These are phyloP conservation scores for Aspergillus ostianus DNA, from an alignment of 495 filamentous ascomycete species.

Conservation along the genomic window DNA sequence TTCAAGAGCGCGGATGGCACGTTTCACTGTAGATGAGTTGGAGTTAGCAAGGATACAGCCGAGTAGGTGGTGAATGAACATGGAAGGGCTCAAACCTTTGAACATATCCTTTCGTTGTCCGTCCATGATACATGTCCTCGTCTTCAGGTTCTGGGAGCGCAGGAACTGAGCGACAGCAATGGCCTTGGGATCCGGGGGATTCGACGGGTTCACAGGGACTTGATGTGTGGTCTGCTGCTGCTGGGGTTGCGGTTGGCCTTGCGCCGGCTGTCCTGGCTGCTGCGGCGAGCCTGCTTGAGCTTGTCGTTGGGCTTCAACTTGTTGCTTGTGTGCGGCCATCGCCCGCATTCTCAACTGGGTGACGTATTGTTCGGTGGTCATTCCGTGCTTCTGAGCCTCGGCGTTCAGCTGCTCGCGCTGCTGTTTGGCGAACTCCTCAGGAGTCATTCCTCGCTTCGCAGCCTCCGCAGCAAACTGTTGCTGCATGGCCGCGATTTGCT, in stretches of 20 bases:
- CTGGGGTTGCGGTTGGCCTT: conserved; percentile 29
- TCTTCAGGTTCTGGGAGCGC: conserved; percentile 79
- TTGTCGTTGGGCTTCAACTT: conserved; percentile 46
- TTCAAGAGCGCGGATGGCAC: conserved; percentile 88
- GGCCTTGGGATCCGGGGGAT: conserved; percentile 80
- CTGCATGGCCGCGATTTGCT: conserved; percentile 83
- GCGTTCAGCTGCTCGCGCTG: conserved; percentile 55
- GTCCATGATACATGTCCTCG: conserved; percentile 87
- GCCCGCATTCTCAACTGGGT: conserved; percentile 63
- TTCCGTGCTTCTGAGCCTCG: conserved; percentile 62
- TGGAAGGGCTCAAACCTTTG: conserved; percentile 57
- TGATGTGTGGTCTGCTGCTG: conserved; percentile 44
- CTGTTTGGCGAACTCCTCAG: conserved; percentile 67
- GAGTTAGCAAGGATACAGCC: background rate
- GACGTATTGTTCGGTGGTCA: conserved; percentile 64
- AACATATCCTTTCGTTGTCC: conserved; percentile 99
- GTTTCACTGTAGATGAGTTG: conserved; percentile 74
- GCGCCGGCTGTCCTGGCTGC: conserved; percentile 34
- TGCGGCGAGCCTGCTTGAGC: conserved; percentile 40
- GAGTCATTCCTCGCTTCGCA: conserved; percentile 70
- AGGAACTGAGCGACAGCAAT: conserved; percentile 90
- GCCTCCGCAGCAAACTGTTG: conserved; percentile 77
- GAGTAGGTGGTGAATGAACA: background rate
- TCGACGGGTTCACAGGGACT: conserved; percentile 60
- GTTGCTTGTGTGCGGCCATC: conserved; percentile 48